A percentile compares a stretch with the other conserved stretches of the same genome.
Conservation (phyloP, 305 asterid species). For the Fraxinus latifolia region DNA sequence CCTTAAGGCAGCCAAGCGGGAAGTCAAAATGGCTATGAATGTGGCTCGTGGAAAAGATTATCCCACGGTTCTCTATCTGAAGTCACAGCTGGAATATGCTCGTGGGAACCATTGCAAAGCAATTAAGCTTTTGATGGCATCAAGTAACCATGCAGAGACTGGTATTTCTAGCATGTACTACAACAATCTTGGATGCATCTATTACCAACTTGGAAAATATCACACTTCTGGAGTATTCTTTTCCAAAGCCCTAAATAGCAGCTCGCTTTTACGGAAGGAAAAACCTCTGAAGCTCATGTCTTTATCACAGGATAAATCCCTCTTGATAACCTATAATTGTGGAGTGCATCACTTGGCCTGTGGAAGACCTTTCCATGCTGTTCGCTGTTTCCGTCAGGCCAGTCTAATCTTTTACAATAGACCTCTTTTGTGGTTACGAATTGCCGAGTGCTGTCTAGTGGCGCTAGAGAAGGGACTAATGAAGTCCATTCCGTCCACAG, state of each 20-base stretch:
- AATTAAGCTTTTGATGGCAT: conserved; percentile 80
- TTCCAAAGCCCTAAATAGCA: conserved; percentile 57
- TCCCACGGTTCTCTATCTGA: conserved; percentile 74
- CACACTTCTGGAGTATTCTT: conserved; percentile 70
- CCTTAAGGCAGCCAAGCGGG: conserved; percentile 90
- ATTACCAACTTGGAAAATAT: conserved; percentile 68
- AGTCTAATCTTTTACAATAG: conserved; percentile 32
- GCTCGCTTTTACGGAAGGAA: conserved; percentile 39
- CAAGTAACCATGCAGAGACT: conserved; percentile 50
- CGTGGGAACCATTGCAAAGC: conserved; percentile 83
- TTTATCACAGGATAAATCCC: conserved; percentile 43
- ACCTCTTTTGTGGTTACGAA: conserved; percentile 48
- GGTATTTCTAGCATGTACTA: conserved; percentile 75
- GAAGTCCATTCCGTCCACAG: conserved; percentile 23
- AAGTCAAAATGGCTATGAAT: conserved; percentile 89
- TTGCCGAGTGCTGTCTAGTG: conserved; percentile 53
- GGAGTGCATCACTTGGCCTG: conserved; percentile 43
- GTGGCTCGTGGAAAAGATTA: conserved; percentile 78
- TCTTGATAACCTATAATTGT: conserved; percentile 39
- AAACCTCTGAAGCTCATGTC: conserved; percentile 38
- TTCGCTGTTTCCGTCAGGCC: conserved; percentile 40
- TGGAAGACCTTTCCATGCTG: conserved; percentile 47
- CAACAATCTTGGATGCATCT: conserved; percentile 93
- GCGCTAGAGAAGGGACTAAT: conserved; percentile 45
- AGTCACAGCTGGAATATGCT: conserved; percentile 91